Percentiles rank a stretch among this genome's conserved stretches.
These are phyloP conservation scores for Kurtzmaniella quercitrusa DNA, from an alignment of 1,139 yeast genomes.

Conservation along the genomic window DNA sequence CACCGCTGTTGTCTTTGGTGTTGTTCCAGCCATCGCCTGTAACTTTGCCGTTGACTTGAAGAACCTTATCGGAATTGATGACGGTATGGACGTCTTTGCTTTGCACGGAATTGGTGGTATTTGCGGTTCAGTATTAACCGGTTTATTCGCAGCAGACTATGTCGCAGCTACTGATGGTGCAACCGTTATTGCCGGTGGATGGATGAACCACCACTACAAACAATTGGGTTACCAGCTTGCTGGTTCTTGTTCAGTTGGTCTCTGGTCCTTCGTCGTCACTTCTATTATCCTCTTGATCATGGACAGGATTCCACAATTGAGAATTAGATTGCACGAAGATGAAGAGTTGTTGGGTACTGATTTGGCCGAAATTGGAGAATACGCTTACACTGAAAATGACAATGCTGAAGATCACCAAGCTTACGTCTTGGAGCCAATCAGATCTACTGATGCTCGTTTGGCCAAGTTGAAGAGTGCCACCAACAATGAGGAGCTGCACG, in stretches of 20 bases:
- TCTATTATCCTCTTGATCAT: constrained; percentile 62
- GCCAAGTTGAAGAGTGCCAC: constrained; percentile 29
- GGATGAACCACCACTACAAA: constrained; percentile 86
- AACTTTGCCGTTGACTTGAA: constrained; percentile 84
- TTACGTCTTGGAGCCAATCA: constrained; percentile 72
- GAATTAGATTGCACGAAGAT: constrained; percentile 81
- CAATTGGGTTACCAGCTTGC: constrained; percentile 96
- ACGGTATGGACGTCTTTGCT: constrained; percentile 93
- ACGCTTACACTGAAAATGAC: constrained; percentile 60
- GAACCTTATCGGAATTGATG: constrained; percentile 71
- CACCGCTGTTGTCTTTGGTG: constrained; percentile 81
- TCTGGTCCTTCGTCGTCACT: constrained; percentile 80
- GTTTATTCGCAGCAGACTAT: constrained; percentile 91
- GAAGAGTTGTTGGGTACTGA: constrained; percentile 91
- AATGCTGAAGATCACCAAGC: constrained; percentile 27
- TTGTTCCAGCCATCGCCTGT: constrained; percentile 71
- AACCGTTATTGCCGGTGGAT: constrained; percentile 74
- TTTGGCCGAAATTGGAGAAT: constrained; percentile 83
- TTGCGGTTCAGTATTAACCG: constrained; percentile 79
- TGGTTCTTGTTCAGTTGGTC: constrained; percentile 67
- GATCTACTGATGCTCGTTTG: constrained; percentile 49
- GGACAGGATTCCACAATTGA: constrained; percentile 80
- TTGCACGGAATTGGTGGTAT: constrained; percentile 94
- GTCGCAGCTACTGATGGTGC: constrained; percentile 64
- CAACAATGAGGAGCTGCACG: constrained; percentile 11